Conservation (phyloP, 768 basidiomycete genomes). For the Clitopilus passeckerianus region DNA sequence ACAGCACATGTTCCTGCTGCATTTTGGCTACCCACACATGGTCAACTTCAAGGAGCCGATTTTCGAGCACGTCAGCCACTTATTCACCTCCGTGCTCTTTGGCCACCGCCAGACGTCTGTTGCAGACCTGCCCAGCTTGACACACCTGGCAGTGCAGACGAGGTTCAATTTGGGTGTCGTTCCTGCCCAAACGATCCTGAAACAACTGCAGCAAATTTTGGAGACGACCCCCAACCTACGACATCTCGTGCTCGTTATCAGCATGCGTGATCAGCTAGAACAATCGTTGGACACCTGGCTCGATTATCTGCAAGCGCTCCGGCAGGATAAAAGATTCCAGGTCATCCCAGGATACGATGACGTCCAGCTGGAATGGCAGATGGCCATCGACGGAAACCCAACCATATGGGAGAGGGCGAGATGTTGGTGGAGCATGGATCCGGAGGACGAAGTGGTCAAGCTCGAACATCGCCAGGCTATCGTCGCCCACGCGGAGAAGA, state of each 20-base stretch:
- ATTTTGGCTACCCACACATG: conserved; percentile 26
- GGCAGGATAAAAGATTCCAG: conserved; percentile 16
- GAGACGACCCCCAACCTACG: conserved; percentile 9
- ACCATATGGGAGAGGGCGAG: conserved; percentile 15
- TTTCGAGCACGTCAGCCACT: conserved; percentile 26
- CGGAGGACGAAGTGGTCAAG: neutral
- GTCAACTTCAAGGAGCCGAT: conserved; percentile 29
- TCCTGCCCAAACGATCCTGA: conserved; percentile 11
- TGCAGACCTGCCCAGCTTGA: conserved; percentile 24
- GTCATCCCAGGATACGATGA: conserved; percentile 16
- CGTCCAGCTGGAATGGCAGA: conserved; percentile 18
- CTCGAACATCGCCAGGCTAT: neutral
- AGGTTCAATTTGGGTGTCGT: conserved; percentile 15
- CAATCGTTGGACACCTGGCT: conserved; percentile 10
- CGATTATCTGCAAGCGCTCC: conserved; percentile 5
- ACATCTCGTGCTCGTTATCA: conserved; percentile 14
- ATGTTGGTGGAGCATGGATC: conserved; percentile 7
- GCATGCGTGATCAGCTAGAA: conserved; percentile 1
- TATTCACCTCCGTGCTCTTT: conserved; percentile 25
- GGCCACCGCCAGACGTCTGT: conserved; percentile 25
- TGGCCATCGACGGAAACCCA: conserved; percentile 8
- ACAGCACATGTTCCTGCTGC: conserved; percentile 22
- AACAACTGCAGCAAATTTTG: conserved; percentile 12
- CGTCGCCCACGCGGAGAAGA: neutral
- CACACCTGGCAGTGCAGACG: conserved; percentile 27